These are phyloP conservation scores for Clausena lansium DNA, from an alignment of 345 rosid genomes.

Conservation along the genomic window DNA sequence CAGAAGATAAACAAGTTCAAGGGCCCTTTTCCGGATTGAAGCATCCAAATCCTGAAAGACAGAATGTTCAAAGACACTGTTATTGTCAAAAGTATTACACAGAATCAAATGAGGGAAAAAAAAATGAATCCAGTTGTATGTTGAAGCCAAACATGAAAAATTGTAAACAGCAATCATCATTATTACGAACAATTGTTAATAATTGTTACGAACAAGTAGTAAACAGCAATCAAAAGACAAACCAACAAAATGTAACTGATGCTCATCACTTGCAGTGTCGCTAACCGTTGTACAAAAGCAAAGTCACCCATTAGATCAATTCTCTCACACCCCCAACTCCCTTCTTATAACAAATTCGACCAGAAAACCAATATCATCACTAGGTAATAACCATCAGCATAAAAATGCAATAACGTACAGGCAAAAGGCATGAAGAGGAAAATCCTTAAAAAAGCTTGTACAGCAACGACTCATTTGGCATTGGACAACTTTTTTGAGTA, in stretches of 20 bases:
- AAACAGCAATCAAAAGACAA: not conserved
- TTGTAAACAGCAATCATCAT: too few species aligned
- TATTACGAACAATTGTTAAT: not conserved
- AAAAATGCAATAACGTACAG: not conserved
- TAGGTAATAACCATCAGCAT: not conserved
- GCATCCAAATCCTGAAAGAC: conserved; percentile 92
- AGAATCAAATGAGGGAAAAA: not conserved
- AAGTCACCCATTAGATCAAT: too few species aligned
- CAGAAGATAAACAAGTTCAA: conserved; percentile 80
- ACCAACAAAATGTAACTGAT: not conserved
- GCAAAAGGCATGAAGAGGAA: not conserved
- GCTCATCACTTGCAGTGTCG: not conserved
- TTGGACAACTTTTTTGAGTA: not conserved
- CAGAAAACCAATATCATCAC: not conserved
- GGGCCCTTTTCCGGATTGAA: conserved; percentile 96
- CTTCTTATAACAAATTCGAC: not conserved
- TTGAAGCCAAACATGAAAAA: not conserved
- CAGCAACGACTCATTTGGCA: not conserved
- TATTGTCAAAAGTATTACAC: conserved; percentile 11
- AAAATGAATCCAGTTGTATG: not conserved
- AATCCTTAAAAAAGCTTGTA: conserved; percentile 8
- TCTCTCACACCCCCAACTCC: too few species aligned
- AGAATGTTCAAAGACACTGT: conserved; percentile 24
- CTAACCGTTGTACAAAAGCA: too few species aligned
- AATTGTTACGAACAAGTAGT: not conserved